Evolutionary conservation across 495 filamentous ascomycete genomes (phyloP).

Genomic region (Talaromyces wortmannii): DNA sequence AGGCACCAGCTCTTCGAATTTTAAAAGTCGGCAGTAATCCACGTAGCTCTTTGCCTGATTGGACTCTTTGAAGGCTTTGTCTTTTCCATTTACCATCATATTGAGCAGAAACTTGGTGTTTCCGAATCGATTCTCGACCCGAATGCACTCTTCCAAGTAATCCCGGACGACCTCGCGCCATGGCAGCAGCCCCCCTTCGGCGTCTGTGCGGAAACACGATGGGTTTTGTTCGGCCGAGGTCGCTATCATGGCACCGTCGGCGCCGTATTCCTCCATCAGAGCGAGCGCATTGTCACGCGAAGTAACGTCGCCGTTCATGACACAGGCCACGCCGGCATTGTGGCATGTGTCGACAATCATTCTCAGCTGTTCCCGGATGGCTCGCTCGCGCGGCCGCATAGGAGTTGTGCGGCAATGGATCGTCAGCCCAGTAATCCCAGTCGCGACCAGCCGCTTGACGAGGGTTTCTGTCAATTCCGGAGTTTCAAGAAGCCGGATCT

Average conservation of each 20-base stretch:
- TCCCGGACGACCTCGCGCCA: constrained; percentile 72
- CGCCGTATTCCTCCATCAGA: constrained; percentile 67
- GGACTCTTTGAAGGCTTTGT: constrained; percentile 46
- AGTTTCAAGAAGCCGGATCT: constrained; percentile 83
- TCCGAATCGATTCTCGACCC: constrained; percentile 74
- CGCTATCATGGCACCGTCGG: constrained; percentile 96
- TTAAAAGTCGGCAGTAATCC: constrained; percentile 55
- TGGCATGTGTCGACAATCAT: constrained; percentile 75
- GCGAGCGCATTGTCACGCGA: constrained; percentile 57
- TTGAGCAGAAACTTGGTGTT: constrained; percentile 90
- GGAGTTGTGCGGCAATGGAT: constrained; percentile 93
- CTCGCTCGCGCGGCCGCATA: constrained; percentile 85
- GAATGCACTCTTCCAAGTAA: constrained; percentile 64
- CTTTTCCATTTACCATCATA: constrained; percentile 79
- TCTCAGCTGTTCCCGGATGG: constrained; percentile 75
- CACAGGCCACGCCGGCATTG: constrained; percentile 75
- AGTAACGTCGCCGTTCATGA: constrained; percentile 92
- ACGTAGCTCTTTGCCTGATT: constrained; percentile 54
- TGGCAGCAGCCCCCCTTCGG: constrained; percentile 54
- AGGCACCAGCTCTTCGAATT: constrained; percentile 50
- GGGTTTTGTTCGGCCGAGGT: constrained; percentile 83
- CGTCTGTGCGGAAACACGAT: constrained; percentile 65
- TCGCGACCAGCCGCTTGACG: constrained; percentile 66
- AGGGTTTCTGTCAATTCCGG: constrained; percentile 63
- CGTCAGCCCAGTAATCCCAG: constrained; percentile 87